Conservation (phyloP, 345 rosid species). For the Gossypium arboreum region DNA sequence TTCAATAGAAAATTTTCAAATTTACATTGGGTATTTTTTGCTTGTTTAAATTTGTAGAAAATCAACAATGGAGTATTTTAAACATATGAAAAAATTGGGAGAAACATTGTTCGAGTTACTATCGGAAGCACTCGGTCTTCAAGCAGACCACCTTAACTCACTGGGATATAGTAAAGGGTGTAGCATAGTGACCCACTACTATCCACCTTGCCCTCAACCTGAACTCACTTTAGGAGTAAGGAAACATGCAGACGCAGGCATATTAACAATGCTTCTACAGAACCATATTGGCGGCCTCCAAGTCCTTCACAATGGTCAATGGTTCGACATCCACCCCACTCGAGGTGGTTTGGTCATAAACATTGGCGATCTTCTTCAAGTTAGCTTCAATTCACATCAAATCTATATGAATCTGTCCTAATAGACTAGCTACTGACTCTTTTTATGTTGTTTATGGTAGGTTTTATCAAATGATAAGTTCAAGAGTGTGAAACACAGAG, state of each 20-base stretch:
- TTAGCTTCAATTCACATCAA: not conserved
- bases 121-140: constrained; percentile 5
- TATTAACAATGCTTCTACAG: not conserved
- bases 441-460: constrained; percentile 6
- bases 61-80: not conserved
- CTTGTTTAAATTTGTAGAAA: not conserved
- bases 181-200: constrained; percentile 17
- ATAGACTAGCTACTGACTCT: not conserved
- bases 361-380: constrained; percentile 22
- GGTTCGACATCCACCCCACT: constrained; percentile 11
- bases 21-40: not conserved
- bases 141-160: constrained; percentile 9
- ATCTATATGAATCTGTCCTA: too few species aligned
- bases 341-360: not conserved
- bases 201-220: constrained; percentile 36
- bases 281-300: not conserved
- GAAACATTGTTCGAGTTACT: not conserved
- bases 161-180: constrained; percentile 25
- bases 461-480: constrained; percentile 21
- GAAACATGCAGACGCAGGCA: constrained; percentile 22
- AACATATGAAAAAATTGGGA: not conserved
- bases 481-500: constrained; percentile 25
- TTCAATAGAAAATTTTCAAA: too few species aligned
- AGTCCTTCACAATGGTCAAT: constrained; percentile 4
- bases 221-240: constrained; percentile 23